phyloP scores from a whole-genome alignment of 148 eudicot species.

The Rhododendron williamsianum region DNA sequence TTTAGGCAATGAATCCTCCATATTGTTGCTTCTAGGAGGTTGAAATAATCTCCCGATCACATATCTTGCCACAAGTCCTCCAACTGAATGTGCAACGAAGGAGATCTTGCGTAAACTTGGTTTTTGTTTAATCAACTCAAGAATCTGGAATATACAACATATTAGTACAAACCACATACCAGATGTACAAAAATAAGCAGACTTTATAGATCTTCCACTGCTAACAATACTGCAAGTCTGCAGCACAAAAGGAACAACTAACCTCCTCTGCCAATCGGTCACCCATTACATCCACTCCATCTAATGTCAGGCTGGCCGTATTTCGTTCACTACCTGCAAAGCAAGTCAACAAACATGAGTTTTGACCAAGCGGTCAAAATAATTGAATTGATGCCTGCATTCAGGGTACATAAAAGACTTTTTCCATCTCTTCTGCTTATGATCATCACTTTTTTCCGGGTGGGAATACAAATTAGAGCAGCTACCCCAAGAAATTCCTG shows the following conservation, averaged over 20 bases:
- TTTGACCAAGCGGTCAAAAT: not conserved
- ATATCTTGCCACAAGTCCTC: constrained; percentile 95
- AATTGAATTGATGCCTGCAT: not conserved
- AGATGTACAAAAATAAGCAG: not conserved
- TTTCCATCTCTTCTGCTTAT: not conserved
- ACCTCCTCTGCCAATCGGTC: constrained; percentile 90
- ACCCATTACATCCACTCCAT: constrained; percentile 98
- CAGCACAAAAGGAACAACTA: constrained; percentile 13
- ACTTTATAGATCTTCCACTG: not conserved
- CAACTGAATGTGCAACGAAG: constrained; percentile 90
- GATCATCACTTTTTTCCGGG: not conserved
- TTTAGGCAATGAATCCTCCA: constrained; percentile 23
- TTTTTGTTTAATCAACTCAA: constrained; percentile 57
- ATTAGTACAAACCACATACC: constrained; percentile 12
- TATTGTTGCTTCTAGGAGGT: constrained; percentile 26
- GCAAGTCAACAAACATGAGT: constrained; percentile 10
- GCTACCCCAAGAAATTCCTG: not conserved
- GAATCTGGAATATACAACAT: constrained; percentile 49
- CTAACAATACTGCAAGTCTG: constrained; percentile 6
- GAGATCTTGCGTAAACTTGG: constrained; percentile 70
- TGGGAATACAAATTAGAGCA: not conserved
- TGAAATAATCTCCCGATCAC: constrained; percentile 71
- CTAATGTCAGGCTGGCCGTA: constrained; percentile 55
- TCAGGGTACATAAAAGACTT: not conserved
- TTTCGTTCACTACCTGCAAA: constrained; percentile 84